These are phyloP conservation scores for Globisporangium iwayamae DNA, from an alignment of 352 stramenopile species.

Conservation along the genomic window DNA sequence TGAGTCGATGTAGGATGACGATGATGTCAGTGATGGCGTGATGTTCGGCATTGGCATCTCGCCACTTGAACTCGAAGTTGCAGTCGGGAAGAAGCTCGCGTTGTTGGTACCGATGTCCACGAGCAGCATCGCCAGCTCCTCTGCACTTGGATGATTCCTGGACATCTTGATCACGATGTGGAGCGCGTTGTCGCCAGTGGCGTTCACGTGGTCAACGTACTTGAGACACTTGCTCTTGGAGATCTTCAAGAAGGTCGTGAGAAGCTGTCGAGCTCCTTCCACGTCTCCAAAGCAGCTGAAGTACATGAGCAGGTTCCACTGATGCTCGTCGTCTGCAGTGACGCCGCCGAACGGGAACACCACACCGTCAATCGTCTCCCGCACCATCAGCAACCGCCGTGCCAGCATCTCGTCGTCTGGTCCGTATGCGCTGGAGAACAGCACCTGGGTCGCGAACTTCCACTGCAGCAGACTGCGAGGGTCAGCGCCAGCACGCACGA, in stretches of 20 bases:
- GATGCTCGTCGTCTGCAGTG: constrained; percentile 36
- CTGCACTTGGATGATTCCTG: constrained; percentile 11
- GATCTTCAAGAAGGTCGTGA: constrained; percentile 18
- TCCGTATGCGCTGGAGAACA: constrained; percentile 26
- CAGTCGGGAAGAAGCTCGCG: constrained; percentile 3
- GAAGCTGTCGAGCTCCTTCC: constrained; percentile 31
- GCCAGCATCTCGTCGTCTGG: constrained; percentile 20
- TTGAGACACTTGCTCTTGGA: constrained; percentile 24
- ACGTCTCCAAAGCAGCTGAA: constrained; percentile 50
- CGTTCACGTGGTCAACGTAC: constrained; percentile 59
- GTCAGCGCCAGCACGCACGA: constrained; percentile 43
- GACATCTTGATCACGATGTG: constrained; percentile 64
- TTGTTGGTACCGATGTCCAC: constrained; percentile 33
- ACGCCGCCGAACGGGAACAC: constrained; percentile 29
- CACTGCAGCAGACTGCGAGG: constrained; percentile 46
- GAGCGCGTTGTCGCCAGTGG: constrained; percentile 57
- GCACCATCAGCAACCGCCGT: constrained; percentile 31
- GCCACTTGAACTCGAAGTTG: not conserved
- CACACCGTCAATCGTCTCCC: constrained; percentile 20
- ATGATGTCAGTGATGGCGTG: not conserved
- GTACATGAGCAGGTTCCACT: constrained; percentile 74
- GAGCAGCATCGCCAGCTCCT: constrained; percentile 34
- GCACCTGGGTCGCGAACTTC: constrained; percentile 49
- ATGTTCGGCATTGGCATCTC: constrained; percentile 7
- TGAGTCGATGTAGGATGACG: constrained; percentile 19